These are phyloP conservation scores for Circinella umbellata DNA, from an alignment of 371 early-diverging fungal species.

Conservation along the genomic window DNA sequence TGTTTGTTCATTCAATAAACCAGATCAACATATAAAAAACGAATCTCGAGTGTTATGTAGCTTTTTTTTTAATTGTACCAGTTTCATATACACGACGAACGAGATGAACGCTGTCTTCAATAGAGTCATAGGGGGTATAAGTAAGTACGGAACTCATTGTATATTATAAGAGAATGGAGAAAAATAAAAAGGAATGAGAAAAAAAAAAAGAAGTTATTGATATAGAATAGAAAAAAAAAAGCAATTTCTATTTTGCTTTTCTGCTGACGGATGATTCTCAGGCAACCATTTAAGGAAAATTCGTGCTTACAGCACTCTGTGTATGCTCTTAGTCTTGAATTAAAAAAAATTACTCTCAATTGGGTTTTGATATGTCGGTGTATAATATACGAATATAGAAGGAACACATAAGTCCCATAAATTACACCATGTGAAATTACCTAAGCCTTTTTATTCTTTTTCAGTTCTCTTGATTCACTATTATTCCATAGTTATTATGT, in stretches of 20 bases:
- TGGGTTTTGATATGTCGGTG: no score
- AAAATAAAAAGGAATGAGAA: conserved; percentile 5
- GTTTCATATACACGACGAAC: conserved; percentile 38
- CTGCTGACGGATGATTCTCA: conserved; percentile 5
- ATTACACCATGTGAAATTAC: no score
- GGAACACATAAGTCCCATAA: no score
- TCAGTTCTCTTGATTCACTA: no score
- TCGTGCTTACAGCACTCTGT: conserved; percentile 1
- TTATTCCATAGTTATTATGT: no score
- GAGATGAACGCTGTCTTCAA: conserved; percentile 40
- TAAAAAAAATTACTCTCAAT: no score
- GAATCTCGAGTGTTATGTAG: not conserved
- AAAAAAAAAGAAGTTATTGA: not conserved
- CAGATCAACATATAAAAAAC: no score
- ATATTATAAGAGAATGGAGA: conserved; percentile 3
- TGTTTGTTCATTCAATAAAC: no score
- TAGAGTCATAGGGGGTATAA: conserved; percentile 44
- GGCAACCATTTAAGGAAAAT: conserved; percentile 8
- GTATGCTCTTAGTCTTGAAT: no score
- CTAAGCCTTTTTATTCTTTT: no score
- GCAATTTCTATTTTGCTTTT: not conserved
- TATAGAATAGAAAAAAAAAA: conserved; percentile 12
- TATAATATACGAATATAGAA: no score
- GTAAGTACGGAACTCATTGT: conserved; percentile 15
- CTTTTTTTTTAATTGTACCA: conserved; percentile 25